phyloP scores from a whole-genome alignment of 2,329 filamentous ascomycete species.

The Fusarium acutatum region DNA sequence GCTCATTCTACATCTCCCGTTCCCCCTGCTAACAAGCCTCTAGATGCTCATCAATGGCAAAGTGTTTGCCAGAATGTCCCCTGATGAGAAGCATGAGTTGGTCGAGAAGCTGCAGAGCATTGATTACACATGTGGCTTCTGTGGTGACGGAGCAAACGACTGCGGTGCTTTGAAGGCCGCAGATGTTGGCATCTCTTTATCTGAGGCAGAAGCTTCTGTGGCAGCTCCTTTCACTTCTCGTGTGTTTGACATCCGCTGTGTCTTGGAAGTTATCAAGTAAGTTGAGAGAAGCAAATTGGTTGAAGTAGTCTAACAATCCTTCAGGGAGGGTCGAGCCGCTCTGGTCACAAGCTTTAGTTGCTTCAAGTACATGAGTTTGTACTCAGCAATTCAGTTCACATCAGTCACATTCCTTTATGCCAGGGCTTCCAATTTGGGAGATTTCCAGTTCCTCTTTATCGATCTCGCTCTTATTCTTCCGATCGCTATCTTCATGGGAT shows the following conservation, averaged over 20 bases:
- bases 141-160: slow-evolving; percentile 96
- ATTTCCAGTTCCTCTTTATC: slow-evolving; percentile 98
- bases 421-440: slow-evolving; percentile 90
- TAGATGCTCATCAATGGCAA: slow-evolving; percentile 91
- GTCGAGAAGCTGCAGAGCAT: slow-evolving; percentile 97
- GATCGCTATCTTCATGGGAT: slow-evolving; percentile 98
- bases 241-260: slow-evolving; percentile 95
- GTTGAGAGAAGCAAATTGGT: slow-evolving; percentile 12
- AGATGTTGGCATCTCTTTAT: slow-evolving; percentile 96
- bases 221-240: slow-evolving; percentile 97
- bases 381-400: slow-evolving; percentile 99
- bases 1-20: not conserved
- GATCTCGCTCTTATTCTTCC: slow-evolving; percentile 92
- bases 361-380: slow-evolving; percentile 99
- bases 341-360: slow-evolving; percentile 99
- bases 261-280: slow-evolving; percentile 87
- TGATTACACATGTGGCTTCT: slow-evolving; percentile 95
- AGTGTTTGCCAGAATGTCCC: slow-evolving; percentile 98
- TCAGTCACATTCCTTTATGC: slow-evolving; percentile 97
- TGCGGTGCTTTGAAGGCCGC: slow-evolving; percentile 96
- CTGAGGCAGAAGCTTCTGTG: slow-evolving; percentile 96
- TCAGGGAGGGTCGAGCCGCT: slow-evolving; percentile 87
- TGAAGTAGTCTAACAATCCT: slow-evolving; percentile 30
- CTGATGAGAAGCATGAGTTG: slow-evolving; percentile 97
- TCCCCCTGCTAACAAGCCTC: not conserved